These are phyloP conservation scores for Paramecium primaurelia DNA, from an alignment of 73 alveolate species.

Conservation along the genomic window DNA sequence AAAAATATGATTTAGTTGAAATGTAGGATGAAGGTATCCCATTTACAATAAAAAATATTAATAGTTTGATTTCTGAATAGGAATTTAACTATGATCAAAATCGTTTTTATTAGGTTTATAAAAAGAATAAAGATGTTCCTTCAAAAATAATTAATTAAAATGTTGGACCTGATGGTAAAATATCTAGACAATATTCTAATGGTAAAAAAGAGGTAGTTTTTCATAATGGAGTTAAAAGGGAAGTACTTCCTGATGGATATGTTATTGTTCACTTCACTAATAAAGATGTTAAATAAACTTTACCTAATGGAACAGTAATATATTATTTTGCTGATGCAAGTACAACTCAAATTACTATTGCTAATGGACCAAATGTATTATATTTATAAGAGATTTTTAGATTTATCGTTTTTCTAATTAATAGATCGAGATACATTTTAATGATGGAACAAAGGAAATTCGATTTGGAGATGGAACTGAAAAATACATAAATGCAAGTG, in stretches of 20 bases:
- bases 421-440: slow-evolving; percentile 94
- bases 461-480: slow-evolving; percentile 89
- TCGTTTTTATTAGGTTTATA: not conserved
- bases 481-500: slow-evolving; percentile 82
- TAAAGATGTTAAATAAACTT: slow-evolving; percentile 85
- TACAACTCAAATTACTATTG: slow-evolving; percentile 92
- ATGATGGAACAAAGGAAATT: slow-evolving; percentile 95
- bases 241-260: slow-evolving; percentile 94
- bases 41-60: slow-evolving; percentile 35
- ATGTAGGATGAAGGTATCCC: slow-evolving; percentile 14
- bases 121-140: slow-evolving; percentile 26
- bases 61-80: not conserved
- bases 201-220: slow-evolving; percentile 91
- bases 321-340: slow-evolving; percentile 94
- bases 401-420: slow-evolving; percentile 79
- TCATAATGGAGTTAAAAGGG: slow-evolving; percentile 94
- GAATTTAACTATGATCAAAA: slow-evolving; percentile 49
- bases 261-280: slow-evolving; percentile 91
- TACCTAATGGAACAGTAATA: slow-evolving; percentile 91
- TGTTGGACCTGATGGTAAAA: slow-evolving; percentile 67
- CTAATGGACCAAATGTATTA: slow-evolving; percentile 87
- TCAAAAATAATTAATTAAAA: slow-evolving; percentile 50
- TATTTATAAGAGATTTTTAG: slow-evolving; percentile 46
- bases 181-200: slow-evolving; percentile 77
- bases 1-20: slow-evolving; percentile 34